phyloP scores from a whole-genome alignment of 257 asterid species.

The Solanum pennellii region DNA sequence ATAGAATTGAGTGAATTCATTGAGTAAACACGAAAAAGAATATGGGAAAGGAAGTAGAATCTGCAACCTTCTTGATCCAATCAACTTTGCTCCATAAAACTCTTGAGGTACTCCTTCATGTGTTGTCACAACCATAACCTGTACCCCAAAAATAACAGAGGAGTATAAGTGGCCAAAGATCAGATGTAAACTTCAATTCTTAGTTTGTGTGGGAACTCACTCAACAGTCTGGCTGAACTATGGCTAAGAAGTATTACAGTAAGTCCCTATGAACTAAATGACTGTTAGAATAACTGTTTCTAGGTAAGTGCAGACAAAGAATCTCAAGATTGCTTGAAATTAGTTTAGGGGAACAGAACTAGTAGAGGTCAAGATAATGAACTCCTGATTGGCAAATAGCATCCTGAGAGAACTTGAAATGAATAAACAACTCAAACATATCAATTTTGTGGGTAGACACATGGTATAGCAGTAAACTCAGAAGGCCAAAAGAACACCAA shows the following conservation, averaged over 20 bases:
- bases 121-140: constrained; percentile 99
- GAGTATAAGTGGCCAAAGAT: neutral
- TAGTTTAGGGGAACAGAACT: neutral
- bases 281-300: neutral
- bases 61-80: constrained; percentile 81
- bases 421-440: neutral
- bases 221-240: neutral
- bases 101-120: constrained; percentile 98
- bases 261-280: neutral
- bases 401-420: neutral
- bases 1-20: neutral
- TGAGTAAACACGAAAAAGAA: neutral
- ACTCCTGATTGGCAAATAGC: neutral
- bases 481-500: neutral
- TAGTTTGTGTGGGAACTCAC: neutral
- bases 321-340: neutral
- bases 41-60: neutral
- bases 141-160: constrained; percentile 6
- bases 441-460: neutral
- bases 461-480: neutral
- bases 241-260: neutral
- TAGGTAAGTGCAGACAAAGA: neutral
- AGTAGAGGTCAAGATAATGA: neutral
- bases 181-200: neutral
- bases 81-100: constrained; percentile 86